Conservation (phyloP, 2,329 filamentous ascomycete genomes). For the Neofusicoccum parvum region DNA sequence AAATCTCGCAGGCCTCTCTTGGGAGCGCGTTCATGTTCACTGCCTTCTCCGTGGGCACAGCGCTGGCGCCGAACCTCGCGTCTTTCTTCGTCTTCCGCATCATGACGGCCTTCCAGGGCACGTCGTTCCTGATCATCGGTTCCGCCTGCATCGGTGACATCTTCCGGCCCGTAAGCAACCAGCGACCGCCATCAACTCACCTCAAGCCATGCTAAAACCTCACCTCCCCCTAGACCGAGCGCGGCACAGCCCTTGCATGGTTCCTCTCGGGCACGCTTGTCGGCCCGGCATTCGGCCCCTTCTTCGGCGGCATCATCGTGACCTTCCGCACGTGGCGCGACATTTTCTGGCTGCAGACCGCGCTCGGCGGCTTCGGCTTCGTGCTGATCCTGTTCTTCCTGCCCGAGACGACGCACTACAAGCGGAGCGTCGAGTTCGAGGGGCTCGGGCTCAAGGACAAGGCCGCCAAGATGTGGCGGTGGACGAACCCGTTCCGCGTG, state of each 20-base stretch:
- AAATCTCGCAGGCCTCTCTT: slow-evolving; percentile 54
- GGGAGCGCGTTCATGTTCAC: slow-evolving; percentile 66
- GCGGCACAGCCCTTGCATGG: slow-evolving; percentile 73
- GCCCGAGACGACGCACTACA: slow-evolving; percentile 72
- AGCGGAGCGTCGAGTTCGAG: slow-evolving; percentile 62
- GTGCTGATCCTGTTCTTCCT: slow-evolving; percentile 66
- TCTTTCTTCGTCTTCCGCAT: slow-evolving; percentile 75
- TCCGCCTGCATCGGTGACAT: slow-evolving; percentile 66
- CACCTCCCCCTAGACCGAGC: slow-evolving; percentile 62
- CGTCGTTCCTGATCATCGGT: slow-evolving; percentile 72
- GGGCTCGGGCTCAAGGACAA: slow-evolving; percentile 56
- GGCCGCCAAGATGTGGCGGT: slow-evolving; percentile 57
- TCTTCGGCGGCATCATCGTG: slow-evolving; percentile 75
- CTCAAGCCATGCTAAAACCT: slow-evolving; percentile 18
- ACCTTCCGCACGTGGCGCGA: slow-evolving; percentile 72
- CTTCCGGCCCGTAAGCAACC: slow-evolving; percentile 33
- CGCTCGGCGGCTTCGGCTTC: slow-evolving; percentile 62
- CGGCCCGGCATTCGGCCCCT: slow-evolving; percentile 70
- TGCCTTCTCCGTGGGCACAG: slow-evolving; percentile 70
- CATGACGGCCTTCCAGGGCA: slow-evolving; percentile 74
- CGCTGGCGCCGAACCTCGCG: slow-evolving; percentile 69
- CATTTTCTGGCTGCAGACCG: slow-evolving; percentile 78
- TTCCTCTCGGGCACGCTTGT: slow-evolving; percentile 72
- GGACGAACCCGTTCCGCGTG: slow-evolving; percentile 69
- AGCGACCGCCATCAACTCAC: neutral